Evolutionary conservation across 2,329 filamentous ascomycete genomes (phyloP), one percentile per base, ranked within the genome.

Genomic region (Lasiodiplodia citricola): DNA sequence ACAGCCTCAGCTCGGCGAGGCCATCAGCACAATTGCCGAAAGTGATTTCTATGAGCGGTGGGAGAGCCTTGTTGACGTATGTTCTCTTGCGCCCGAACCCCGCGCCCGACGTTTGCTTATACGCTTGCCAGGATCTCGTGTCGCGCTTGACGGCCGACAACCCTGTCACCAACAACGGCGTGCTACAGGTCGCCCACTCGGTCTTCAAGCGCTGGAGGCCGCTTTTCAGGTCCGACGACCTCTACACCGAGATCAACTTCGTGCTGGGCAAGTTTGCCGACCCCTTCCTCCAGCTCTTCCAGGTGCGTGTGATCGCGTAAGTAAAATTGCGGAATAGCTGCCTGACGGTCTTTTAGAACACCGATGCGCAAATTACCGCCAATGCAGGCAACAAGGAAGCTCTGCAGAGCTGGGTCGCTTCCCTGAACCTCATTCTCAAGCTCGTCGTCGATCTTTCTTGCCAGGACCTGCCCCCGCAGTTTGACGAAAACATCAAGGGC

Each of bases 161-260:
- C 78, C 89, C 91, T 70, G 90, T 91, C 72, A 87, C 94, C 79
- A 99, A 98, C 81, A 93, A 94, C 75, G 96, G 96, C 73, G 96
- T 99, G 21, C 85, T 99, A 70, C 94, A 97, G 81, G 96, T 99
- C 55, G 96, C 96, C 74, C 96, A 99, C 82, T 98, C 96, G 60
- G 98, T 99, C 75, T 99, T 98, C 83, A 92, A 92, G 79, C 87
- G 96, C 79, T 99, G 96, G 96, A 88, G 96, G 72, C 96, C 96
- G 10, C 86, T 99, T 51, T 97, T 97, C 83, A 90, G 92, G 70
- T 97, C 94, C 54, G 93, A 99, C 80, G 93, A 92, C 63, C 88
- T 99, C 13, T 99, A 94, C 80, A 92, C 89, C 44, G 96, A 99
- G 82, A 96, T 99, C 83, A 96, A 97, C 80, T 96, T 99, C 83